Base-by-base conservation (phyloP, 2,329 filamentous ascomycete genomes). In the Blastomyces silverae region DNA sequence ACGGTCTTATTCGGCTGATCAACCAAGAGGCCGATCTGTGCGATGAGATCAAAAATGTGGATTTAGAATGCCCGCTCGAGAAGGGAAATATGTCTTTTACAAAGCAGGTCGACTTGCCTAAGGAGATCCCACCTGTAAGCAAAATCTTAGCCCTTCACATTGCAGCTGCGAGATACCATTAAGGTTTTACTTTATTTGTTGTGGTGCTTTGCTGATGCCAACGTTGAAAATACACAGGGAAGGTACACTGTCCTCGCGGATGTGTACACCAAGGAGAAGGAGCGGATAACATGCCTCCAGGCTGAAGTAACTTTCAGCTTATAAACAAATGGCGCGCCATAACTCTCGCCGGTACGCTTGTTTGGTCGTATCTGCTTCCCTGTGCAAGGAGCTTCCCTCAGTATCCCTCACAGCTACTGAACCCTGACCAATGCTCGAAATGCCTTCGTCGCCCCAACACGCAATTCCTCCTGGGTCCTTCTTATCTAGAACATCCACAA, bases 211-310 rank as follows among this genome's bases (percentile, higher is more conserved):
- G 37, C 61, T 63, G 39, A 65, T 69, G 59, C 61, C 44, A 50
- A 28, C 20, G 48, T 25, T 61, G 55, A 42, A 58, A 58, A 58
- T 25, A 50, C 58, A 53, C 69, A 94, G 91, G 94, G 92, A 75
- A 92, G 87, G 73, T 99, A 97, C 83, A 89, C 85, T 22, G 94
- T 99, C 46, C 79, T 88, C 50, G 94, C 93, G 53, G 90, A 97
- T 74, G 93, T 95, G 60, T 89, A 86, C 78, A 91, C 85, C 70
- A 83, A 81, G 66, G 87, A 95, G 62, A 82, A 85, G 65, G 81
- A 87, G 69, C 87, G 86, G 73, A 89, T 99, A 69, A 96, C 92
- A 66, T 99, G 94, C 79, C 82, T 99, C 73, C 88, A 88, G 64
- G 92, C 92, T 22, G 25, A 60, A 22, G 65, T 70, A 34, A 63